Evolutionary conservation across 1,284 basidiomycete species (phyloP).

Genomic region (Kwoniella shivajii): DNA sequence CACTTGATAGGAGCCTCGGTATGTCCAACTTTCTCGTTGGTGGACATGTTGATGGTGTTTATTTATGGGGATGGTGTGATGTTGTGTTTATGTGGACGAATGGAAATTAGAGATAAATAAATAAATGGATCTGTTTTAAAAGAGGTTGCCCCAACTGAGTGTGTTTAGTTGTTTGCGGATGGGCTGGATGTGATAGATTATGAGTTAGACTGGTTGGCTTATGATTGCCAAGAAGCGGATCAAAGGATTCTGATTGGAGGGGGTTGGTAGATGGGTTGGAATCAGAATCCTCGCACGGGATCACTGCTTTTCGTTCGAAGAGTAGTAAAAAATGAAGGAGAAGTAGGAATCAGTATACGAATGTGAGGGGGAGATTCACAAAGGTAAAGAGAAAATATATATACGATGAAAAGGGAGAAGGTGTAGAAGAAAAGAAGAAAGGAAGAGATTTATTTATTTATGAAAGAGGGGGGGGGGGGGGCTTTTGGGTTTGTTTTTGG

Average conservation of each 20-base stretch:
- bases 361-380: neutral
- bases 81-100: constrained; percentile 4
- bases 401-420: neutral
- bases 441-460: neutral
- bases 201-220: constrained; percentile 6
- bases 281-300: constrained; percentile 12
- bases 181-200: constrained; percentile 9
- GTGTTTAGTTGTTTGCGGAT: constrained; percentile 23
- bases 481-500: constrained; percentile 4
- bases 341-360: no score
- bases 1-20: constrained; percentile 47
- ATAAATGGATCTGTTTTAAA: constrained; percentile 13
- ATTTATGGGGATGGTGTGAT: constrained; percentile 13
- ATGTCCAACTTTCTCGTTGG: constrained; percentile 45
- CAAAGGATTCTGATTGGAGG: constrained; percentile 17
- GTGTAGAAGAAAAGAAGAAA: constrained; percentile 9
- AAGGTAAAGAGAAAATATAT: constrained; percentile 8
- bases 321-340: constrained; percentile 2
- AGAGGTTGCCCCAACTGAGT: constrained; percentile 18
- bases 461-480: constrained; percentile 5
- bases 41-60: constrained; percentile 34
- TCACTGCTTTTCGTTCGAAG: constrained; percentile 15
- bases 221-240: constrained; percentile 20
- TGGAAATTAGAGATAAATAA: constrained; percentile 11
- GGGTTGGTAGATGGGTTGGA: neutral